Conservation (phyloP, 192 early-diverging fungal genomes). For the Cetraspora pellucida region DNA sequence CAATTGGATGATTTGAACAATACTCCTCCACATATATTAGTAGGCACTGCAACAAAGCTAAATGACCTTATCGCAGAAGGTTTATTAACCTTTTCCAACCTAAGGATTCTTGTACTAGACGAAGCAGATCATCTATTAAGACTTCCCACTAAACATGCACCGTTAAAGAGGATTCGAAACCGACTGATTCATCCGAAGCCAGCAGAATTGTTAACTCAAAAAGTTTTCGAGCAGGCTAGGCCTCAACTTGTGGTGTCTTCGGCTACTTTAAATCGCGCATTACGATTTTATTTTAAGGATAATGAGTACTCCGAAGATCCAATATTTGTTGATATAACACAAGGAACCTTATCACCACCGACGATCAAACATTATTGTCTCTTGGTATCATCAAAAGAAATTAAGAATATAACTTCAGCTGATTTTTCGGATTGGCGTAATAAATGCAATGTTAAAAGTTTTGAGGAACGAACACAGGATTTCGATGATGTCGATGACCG, state of each 20-base stretch:
- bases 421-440: background rate
- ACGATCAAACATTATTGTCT: conserved; percentile 57
- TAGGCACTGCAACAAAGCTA: conserved; percentile 48
- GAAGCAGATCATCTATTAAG: conserved; percentile 59
- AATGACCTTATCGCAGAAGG: conserved; percentile 39
- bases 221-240: conserved; percentile 35
- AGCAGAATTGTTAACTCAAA: conserved; percentile 42
- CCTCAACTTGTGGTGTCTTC: conserved; percentile 65
- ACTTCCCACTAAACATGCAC: conserved; percentile 54
- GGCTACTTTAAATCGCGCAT: conserved; percentile 71
- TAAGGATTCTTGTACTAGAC: conserved; percentile 51
- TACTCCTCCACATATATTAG: conserved; percentile 40
- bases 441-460: background rate
- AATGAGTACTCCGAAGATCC: conserved; percentile 57
- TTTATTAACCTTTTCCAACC: conserved; percentile 35
- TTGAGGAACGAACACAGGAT: background rate
- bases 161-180: conserved; percentile 40
- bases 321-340: conserved; percentile 60
- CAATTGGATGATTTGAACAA: conserved; percentile 34
- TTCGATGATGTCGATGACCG: conserved; percentile 53
- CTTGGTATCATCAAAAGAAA: conserved; percentile 44
- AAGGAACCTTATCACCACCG: conserved; percentile 41
- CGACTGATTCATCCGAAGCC: conserved; percentile 52
- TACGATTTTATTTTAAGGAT: conserved; percentile 59
- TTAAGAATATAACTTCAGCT: conserved; percentile 48